phyloP scores from a whole-genome alignment of 805 yeast species.

The Yarrowia keelungensis region DNA sequence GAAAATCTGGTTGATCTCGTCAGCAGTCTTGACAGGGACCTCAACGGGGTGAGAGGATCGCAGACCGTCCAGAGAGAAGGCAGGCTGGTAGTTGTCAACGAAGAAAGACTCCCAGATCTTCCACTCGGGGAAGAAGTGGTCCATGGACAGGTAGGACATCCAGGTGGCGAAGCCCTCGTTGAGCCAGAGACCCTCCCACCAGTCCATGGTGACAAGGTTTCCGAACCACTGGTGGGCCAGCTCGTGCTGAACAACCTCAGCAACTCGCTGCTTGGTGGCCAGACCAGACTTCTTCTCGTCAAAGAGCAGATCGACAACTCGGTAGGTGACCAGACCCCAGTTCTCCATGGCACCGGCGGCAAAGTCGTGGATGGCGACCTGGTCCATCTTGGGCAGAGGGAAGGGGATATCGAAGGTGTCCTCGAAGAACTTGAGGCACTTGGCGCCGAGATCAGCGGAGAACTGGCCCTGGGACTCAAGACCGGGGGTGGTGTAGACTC shows the following conservation, averaged over 20 bases:
- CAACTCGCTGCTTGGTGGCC: slow-evolving; percentile 70
- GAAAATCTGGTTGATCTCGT: slow-evolving; percentile 81
- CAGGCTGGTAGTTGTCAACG: slow-evolving; percentile 75
- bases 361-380: slow-evolving; percentile 79
- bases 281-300: slow-evolving; percentile 72
- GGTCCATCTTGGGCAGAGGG: slow-evolving; percentile 82
- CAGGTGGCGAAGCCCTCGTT: slow-evolving; percentile 92
- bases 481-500: slow-evolving; percentile 74
- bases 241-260: slow-evolving; percentile 85
- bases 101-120: slow-evolving; percentile 80
- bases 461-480: slow-evolving; percentile 66
- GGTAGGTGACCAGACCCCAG: slow-evolving; percentile 81
- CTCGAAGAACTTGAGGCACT: slow-evolving; percentile 70
- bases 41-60: slow-evolving; percentile 79
- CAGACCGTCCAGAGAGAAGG: slow-evolving; percentile 75
- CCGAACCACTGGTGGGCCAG: slow-evolving; percentile 94
- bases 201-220: slow-evolving; percentile 85
- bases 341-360: slow-evolving; percentile 92
- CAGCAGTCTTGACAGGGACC: slow-evolving; percentile 79
- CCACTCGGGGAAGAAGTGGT: slow-evolving; percentile 80
- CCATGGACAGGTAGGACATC: slow-evolving; percentile 76
- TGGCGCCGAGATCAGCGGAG: slow-evolving; percentile 68
- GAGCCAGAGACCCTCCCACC: slow-evolving; percentile 94
- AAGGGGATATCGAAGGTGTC: slow-evolving; percentile 70
- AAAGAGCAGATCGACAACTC: slow-evolving; percentile 65